Evolutionary conservation across 345 rosid genomes (phyloP).

Genomic region (Capsella bursapastoris): DNA sequence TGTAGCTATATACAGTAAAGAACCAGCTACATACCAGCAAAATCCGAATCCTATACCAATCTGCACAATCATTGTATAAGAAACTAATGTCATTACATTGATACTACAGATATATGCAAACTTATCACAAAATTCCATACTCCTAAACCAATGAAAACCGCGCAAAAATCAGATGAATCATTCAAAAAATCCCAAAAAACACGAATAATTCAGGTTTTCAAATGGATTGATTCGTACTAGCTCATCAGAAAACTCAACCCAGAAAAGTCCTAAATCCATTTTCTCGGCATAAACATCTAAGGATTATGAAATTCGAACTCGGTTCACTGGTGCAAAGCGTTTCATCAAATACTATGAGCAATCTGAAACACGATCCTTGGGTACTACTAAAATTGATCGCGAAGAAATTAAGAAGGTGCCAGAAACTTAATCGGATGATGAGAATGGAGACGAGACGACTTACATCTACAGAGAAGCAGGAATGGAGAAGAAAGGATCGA

Average conservation of each 20-base stretch:
- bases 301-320: not conserved
- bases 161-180: not conserved
- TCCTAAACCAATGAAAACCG: not conserved
- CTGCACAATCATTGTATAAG: constrained; percentile 34
- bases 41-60: constrained; percentile 30
- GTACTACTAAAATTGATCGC: constrained; percentile 21
- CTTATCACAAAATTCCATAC: not conserved
- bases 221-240: not conserved
- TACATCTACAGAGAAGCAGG: constrained; percentile 30
- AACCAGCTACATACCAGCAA: constrained; percentile 32
- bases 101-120: not conserved
- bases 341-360: not conserved
- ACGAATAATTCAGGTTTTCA: not conserved
- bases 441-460: constrained; percentile 22
- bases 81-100: constrained; percentile 2
- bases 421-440: constrained; percentile 1
- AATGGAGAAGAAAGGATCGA: constrained; percentile 20
- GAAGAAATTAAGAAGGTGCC: constrained; percentile 13
- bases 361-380: constrained; percentile 1
- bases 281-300: not conserved
- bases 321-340: not conserved
- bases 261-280: not conserved
- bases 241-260: not conserved
- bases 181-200: not conserved
- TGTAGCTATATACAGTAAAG: constrained; percentile 30